Evolutionary conservation across 257 asterid genomes (phyloP).

Genomic region (Osmanthus fragrans): DNA sequence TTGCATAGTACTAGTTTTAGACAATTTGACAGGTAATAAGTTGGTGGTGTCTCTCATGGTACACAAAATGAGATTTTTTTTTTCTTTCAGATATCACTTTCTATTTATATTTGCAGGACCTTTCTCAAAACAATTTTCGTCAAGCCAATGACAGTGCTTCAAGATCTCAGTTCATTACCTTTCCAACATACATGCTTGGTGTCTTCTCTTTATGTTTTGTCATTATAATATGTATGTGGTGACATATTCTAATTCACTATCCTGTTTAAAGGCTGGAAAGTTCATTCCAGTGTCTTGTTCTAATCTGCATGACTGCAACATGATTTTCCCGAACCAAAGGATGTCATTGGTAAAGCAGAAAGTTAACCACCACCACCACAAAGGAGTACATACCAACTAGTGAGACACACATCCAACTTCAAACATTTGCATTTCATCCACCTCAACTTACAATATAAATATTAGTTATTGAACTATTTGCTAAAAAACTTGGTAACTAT

Average conservation of each 20-base stretch:
- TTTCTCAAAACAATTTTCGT: not conserved
- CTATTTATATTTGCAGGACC: not conserved
- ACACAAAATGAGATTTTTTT: too few relatives aligned
- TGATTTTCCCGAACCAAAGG: not conserved
- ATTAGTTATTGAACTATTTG: not conserved
- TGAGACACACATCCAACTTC: not conserved
- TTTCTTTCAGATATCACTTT: too few relatives aligned
- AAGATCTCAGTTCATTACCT: not conserved
- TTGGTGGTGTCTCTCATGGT: not conserved
- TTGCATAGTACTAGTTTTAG: not conserved
- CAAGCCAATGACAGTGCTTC: not conserved
- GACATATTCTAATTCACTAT: not conserved
- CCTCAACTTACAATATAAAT: not conserved
- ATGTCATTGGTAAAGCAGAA: not conserved
- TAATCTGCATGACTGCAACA: not conserved
- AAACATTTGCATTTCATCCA: not conserved
- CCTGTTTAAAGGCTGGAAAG: not conserved
- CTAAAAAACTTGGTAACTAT: not conserved
- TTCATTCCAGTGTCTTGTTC: not conserved
- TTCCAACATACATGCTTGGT: not conserved
- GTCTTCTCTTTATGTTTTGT: not conserved
- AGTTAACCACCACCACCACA: not conserved
- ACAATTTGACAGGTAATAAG: not conserved
- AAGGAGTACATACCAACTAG: not conserved
- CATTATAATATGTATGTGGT: not conserved